phyloP scores from a whole-genome alignment of 768 basidiomycete species.

The Naganishia onofrii region DNA sequence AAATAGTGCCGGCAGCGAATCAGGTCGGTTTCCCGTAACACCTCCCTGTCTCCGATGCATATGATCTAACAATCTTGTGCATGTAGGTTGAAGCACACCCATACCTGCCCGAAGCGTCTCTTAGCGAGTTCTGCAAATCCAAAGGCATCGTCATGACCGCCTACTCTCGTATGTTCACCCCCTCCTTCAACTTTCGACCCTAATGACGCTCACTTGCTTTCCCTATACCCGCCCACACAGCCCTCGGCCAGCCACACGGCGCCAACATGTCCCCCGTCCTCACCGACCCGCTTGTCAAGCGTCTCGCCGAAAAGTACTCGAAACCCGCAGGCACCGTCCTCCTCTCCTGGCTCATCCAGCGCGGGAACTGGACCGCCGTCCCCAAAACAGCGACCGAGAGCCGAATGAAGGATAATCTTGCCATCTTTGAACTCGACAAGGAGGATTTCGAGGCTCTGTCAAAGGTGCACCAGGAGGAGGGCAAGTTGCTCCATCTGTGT shows the following conservation, averaged over 20 bases:
- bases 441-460: constrained; percentile 52
- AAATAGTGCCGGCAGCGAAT: constrained; percentile 57
- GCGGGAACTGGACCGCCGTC: constrained; percentile 55
- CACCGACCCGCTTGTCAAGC: constrained; percentile 56
- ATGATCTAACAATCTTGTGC: not conserved
- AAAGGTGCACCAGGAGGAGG: constrained; percentile 47
- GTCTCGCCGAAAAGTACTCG: constrained; percentile 58
- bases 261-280: constrained; percentile 51
- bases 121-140: constrained; percentile 57
- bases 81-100: constrained; percentile 56
- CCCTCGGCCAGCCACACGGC: constrained; percentile 52
- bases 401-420: constrained; percentile 59
- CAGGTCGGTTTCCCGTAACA: constrained; percentile 47
- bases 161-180: constrained; percentile 56
- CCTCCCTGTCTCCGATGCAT: not conserved
- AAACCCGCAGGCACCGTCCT: constrained; percentile 59
- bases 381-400: constrained; percentile 58
- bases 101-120: constrained; percentile 58
- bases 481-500: constrained; percentile 52
- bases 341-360: constrained; percentile 59
- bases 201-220: too few relatives aligned
- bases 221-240: too few relatives aligned
- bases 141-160: constrained; percentile 60
- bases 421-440: constrained; percentile 49
- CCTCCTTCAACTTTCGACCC: constrained; percentile 25